Conservation (phyloP, 1,284 basidiomycete genomes). For the Salmacisia buchloeana region DNA sequence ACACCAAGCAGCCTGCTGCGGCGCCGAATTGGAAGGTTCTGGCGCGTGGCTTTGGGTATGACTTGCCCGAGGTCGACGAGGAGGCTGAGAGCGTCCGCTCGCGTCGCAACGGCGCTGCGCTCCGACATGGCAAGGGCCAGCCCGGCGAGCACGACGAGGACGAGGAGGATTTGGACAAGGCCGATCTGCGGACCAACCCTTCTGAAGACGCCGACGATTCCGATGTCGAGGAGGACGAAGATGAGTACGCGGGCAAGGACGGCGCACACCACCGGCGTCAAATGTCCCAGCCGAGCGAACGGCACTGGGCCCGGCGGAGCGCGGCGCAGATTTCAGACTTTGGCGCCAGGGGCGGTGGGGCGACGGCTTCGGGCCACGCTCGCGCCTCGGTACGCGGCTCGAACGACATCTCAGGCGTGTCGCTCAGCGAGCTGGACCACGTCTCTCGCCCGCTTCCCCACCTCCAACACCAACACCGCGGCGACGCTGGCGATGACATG, state of each 20-base stretch:
- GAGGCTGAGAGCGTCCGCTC: no score
- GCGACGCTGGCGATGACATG: constrained; percentile 10
- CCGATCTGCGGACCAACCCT: constrained; percentile 37
- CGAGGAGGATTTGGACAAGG: constrained; percentile 14
- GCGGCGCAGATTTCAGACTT: constrained; percentile 2
- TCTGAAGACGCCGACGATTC: constrained; percentile 40
- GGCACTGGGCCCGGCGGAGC: constrained; percentile 6
- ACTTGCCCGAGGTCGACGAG: constrained; percentile 16
- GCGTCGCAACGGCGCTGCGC: no score
- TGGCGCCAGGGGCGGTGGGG: background rate
- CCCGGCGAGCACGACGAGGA: constrained; percentile 21
- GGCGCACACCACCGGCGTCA: constrained; percentile 3
- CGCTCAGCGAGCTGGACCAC: background rate
- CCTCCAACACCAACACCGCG: background rate
- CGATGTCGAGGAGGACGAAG: constrained; percentile 27
- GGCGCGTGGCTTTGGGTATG: constrained; percentile 8
- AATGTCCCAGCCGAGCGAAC: background rate
- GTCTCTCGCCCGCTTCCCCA: no score
- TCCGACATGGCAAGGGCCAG: background rate
- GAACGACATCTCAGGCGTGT: constrained; percentile 2
- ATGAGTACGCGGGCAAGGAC: background rate
- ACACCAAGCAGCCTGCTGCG: no score
- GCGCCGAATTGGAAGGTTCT: constrained; percentile 8
- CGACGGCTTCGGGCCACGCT: background rate
- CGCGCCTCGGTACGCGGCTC: constrained; percentile 4